Evolutionary conservation across 768 basidiomycete genomes (phyloP).

Genomic region (Pisolithus tinctorius): DNA sequence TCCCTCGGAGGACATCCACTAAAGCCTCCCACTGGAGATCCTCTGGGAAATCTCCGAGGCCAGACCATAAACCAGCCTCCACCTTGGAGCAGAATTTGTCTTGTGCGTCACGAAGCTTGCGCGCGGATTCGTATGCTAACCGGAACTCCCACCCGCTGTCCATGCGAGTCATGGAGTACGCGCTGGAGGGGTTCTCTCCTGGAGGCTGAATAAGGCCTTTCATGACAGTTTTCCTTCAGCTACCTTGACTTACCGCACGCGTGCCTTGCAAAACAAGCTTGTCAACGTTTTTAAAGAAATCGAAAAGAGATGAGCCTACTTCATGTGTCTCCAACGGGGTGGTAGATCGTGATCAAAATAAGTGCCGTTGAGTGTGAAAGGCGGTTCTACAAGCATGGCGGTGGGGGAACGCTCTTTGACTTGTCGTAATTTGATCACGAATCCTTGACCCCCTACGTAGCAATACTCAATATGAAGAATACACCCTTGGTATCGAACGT

Average conservation of each 20-base stretch:
- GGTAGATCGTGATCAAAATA: constrained; percentile 12
- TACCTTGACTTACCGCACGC: constrained; percentile 33
- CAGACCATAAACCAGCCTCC: constrained; percentile 36
- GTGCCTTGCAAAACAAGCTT: constrained; percentile 20
- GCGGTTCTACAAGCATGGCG: constrained; percentile 45
- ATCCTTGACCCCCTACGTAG: constrained; percentile 41
- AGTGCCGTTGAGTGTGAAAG: constrained; percentile 32
- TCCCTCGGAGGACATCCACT: constrained; percentile 71
- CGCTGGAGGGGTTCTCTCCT: constrained; percentile 30
- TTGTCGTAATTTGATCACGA: constrained; percentile 43
- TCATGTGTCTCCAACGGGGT: constrained; percentile 25
- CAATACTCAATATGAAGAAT: not conserved
- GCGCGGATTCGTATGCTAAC: constrained; percentile 72
- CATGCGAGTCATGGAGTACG: constrained; percentile 55
- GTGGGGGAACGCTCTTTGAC: constrained; percentile 41
- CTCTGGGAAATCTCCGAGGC: constrained; percentile 41
- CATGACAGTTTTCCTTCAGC: not conserved
- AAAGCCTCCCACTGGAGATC: constrained; percentile 73
- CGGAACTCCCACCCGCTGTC: constrained; percentile 76
- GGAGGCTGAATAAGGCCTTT: not conserved
- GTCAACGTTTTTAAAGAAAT: not conserved
- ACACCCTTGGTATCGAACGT: constrained; percentile 5
- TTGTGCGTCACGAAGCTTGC: constrained; percentile 59
- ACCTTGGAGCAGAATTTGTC: constrained; percentile 65
- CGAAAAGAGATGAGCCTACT: constrained; percentile 8